Evolutionary conservation across 768 basidiomycete genomes (phyloP).

Genomic region (Rhodosporidiobolus sp.): DNA sequence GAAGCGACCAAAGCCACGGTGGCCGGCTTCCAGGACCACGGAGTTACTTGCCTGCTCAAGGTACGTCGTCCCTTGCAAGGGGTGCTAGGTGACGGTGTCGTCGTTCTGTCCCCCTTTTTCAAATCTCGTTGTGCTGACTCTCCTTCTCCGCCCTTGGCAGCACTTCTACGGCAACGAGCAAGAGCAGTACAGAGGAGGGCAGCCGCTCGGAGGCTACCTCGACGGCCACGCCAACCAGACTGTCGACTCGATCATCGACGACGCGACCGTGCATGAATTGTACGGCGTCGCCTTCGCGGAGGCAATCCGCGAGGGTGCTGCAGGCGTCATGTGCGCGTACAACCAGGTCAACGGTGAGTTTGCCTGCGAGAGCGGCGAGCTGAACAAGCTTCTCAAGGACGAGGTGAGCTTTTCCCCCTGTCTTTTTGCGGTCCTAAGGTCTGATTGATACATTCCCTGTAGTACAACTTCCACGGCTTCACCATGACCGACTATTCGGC

Average conservation of each 20-base stretch:
- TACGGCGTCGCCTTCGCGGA: constrained; percentile 22
- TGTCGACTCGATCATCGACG: constrained; percentile 54
- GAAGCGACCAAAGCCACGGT: constrained; percentile 15
- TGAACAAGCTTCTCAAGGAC: constrained; percentile 67
- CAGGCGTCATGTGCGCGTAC: constrained; percentile 36
- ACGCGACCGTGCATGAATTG: constrained; percentile 46
- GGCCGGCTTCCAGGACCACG: constrained; percentile 39
- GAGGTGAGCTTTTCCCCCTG: too few relatives aligned
- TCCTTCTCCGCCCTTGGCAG: background rate
- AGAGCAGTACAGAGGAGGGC: constrained; percentile 47
- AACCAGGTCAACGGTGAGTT: constrained; percentile 26
- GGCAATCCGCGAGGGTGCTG: constrained; percentile 10
- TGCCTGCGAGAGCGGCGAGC: constrained; percentile 68
- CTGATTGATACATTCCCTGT: too few relatives aligned
- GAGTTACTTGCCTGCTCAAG: constrained; percentile 54
- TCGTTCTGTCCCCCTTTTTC: too few relatives aligned
- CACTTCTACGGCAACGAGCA: constrained; percentile 61
- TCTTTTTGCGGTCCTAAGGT: too few relatives aligned
- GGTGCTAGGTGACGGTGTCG: too few relatives aligned
- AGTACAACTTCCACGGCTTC: background rate
- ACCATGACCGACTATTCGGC: constrained; percentile 14
- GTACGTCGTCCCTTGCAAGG: background rate
- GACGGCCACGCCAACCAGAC: constrained; percentile 44
- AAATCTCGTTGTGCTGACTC: background rate
- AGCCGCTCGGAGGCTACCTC: constrained; percentile 29